phyloP scores from a whole-genome alignment of 169 alveolate species.

The Pseudocohnilembus persalinus region DNA sequence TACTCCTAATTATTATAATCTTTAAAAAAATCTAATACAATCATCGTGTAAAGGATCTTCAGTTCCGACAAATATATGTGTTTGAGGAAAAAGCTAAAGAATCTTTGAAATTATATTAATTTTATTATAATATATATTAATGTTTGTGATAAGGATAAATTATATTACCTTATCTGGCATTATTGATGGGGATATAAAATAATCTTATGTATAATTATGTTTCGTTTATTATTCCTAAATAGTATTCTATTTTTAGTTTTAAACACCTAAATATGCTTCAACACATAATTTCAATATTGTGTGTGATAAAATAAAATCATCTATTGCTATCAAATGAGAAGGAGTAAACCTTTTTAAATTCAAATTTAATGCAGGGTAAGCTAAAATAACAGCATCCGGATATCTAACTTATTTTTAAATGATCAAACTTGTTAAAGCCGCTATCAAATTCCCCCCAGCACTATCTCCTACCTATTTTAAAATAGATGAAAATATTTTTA shows the following conservation, averaged over 20 bases:
- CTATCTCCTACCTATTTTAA: slow-evolving; percentile 63
- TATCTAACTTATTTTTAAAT: slow-evolving; percentile 45
- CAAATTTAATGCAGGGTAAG: slow-evolving; percentile 70
- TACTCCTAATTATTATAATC: slow-evolving; percentile 46
- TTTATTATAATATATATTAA: too few species aligned
- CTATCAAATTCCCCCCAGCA: slow-evolving; percentile 64
- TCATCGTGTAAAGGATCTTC: slow-evolving; percentile 86
- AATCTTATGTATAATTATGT: slow-evolving; percentile 50
- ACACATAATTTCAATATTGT: slow-evolving; percentile 60
- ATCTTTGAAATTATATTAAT: slow-evolving; percentile 13
- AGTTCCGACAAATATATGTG: slow-evolving; percentile 60
- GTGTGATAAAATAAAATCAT: slow-evolving; percentile 63
- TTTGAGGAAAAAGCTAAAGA: slow-evolving; percentile 65
- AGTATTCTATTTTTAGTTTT: too few species aligned
- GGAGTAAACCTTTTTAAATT: slow-evolving; percentile 51
- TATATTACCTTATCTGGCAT: slow-evolving; percentile 43
- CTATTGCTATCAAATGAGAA: slow-evolving; percentile 50
- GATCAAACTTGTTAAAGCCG: slow-evolving; percentile 46
- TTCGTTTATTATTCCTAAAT: slow-evolving; percentile 1
- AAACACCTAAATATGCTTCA: slow-evolving; percentile 56
- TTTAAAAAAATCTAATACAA: slow-evolving; percentile 54
- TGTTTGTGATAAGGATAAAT: neutral
- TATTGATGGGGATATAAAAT: slow-evolving; percentile 60
- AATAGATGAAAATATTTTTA: too few species aligned
- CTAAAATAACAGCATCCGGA: slow-evolving; percentile 66